A percentile compares a stretch with the other conserved stretches of the same genome.
Evolutionary conservation across 1,139 yeast genomes (phyloP).

Genomic region (Magnusiomyces paraingens): DNA sequence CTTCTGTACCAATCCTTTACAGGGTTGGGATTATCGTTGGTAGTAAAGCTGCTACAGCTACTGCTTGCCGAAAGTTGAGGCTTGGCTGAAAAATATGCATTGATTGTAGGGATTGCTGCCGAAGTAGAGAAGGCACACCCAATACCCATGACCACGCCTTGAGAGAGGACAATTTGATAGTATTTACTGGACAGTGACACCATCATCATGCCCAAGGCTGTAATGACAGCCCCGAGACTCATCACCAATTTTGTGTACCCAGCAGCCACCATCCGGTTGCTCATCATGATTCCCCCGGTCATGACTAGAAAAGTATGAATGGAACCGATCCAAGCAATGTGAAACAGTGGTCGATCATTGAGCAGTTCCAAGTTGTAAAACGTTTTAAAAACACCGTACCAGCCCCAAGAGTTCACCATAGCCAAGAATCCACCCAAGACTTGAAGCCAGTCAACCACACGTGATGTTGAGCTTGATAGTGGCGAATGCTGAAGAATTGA

Average conservation of each 20-base stretch:
- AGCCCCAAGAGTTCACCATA: slow-evolving; percentile 1
- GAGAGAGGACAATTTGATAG: slow-evolving; percentile 52
- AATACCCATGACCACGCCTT: slow-evolving; percentile 49
- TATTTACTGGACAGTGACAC: slow-evolving; percentile 46
- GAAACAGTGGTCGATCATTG: background rate
- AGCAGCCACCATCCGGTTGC: background rate
- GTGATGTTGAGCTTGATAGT: too few relatives aligned
- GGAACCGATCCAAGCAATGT: slow-evolving; percentile 1
- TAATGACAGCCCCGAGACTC: slow-evolving; percentile 5
- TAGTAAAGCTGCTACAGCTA: slow-evolving; percentile 30
- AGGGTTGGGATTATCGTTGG: slow-evolving; percentile 47
- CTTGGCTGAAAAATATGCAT: slow-evolving; percentile 42
- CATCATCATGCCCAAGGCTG: slow-evolving; percentile 43
- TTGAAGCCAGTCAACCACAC: background rate
- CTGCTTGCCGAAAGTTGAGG: slow-evolving; percentile 22
- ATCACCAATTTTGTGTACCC: slow-evolving; percentile 1
- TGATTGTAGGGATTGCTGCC: slow-evolving; percentile 25
- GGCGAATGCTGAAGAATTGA: too few relatives aligned
- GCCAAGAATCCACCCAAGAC: background rate
- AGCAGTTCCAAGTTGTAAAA: background rate
- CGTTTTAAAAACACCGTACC: background rate
- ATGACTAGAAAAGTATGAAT: background rate
- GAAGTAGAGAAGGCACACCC: slow-evolving; percentile 30
- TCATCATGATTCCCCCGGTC: background rate
- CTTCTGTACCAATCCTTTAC: slow-evolving; percentile 19